Percentiles rank a stretch among this genome's conserved stretches.
These are phyloP conservation scores for Keqinozyma sinolaborantium DNA, from an alignment of 1,139 yeast species.

Conservation along the genomic window DNA sequence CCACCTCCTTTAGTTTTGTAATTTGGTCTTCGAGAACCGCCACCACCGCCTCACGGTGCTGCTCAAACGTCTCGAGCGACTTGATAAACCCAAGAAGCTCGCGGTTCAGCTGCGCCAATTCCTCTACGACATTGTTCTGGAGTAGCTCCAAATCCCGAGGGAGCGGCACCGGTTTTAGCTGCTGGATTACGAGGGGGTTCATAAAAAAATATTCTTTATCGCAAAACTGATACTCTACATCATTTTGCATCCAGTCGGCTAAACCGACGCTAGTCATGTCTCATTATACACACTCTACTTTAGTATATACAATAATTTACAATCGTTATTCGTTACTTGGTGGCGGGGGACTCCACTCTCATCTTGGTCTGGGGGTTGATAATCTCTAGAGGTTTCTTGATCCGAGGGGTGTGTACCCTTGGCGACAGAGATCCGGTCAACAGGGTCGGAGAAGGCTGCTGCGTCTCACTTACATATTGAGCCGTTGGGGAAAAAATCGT, in stretches of 20 bases:
- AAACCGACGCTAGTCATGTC: too few species aligned
- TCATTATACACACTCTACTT: slow-evolving; percentile 1
- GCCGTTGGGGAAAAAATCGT: slow-evolving; percentile 48
- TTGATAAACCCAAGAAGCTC: slow-evolving; percentile 31
- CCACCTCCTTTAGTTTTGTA: slow-evolving; percentile 19
- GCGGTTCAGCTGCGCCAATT: slow-evolving; percentile 24
- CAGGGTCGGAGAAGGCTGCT: slow-evolving; percentile 3
- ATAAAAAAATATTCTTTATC: slow-evolving; percentile 3
- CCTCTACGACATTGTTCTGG: slow-evolving; percentile 23
- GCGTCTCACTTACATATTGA: slow-evolving; percentile 10
- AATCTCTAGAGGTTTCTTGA: slow-evolving; percentile 65
- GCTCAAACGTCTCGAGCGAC: slow-evolving; percentile 19
- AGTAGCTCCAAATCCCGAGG: slow-evolving; percentile 19
- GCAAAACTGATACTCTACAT: slow-evolving; percentile 6
- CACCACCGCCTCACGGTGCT: slow-evolving; percentile 14
- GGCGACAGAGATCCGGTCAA: slow-evolving; percentile 19
- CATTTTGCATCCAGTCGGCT: too few species aligned
- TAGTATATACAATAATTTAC: too few species aligned
- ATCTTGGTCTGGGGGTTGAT: slow-evolving; percentile 76
- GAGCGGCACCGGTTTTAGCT: slow-evolving; percentile 3
- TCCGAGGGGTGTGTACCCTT: slow-evolving; percentile 51
- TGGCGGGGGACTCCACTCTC: slow-evolving; percentile 57
- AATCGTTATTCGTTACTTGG: slow-evolving; percentile 11
- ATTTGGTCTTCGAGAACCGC: slow-evolving; percentile 18
- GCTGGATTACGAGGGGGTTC: too few species aligned